These are phyloP conservation scores for Fusarium mangiferae DNA, from an alignment of 2,329 filamentous ascomycete species.

Conservation along the genomic window DNA sequence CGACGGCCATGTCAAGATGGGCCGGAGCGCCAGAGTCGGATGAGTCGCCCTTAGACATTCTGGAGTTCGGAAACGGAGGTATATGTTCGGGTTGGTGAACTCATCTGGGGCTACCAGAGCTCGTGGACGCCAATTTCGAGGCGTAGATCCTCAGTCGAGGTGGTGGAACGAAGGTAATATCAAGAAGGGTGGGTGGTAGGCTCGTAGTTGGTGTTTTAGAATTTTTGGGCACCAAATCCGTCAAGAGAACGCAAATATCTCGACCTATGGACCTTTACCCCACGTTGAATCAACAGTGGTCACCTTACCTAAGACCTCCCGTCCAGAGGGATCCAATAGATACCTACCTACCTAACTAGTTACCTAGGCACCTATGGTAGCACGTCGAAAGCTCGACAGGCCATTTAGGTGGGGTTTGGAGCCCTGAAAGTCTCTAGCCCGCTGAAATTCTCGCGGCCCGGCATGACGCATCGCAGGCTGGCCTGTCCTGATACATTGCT, in stretches of 20 bases:
- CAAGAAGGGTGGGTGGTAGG: constrained; percentile 13
- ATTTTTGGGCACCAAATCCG: constrained; percentile 37
- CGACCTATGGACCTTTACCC: constrained; percentile 33
- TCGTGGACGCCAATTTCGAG: constrained; percentile 28
- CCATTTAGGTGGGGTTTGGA: constrained; percentile 34
- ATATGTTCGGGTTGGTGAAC: constrained; percentile 38
- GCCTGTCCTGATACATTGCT: neutral
- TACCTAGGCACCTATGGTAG: neutral
- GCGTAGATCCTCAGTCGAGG: constrained; percentile 24
- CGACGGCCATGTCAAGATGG: constrained; percentile 61
- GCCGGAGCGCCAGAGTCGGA: constrained; percentile 57
- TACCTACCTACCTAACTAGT: neutral
- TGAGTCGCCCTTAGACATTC: constrained; percentile 51
- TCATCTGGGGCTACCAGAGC: constrained; percentile 50
- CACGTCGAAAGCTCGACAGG: constrained; percentile 9
- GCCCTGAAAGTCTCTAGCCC: constrained; percentile 27
- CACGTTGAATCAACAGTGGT: constrained; percentile 32
- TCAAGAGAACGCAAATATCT: constrained; percentile 35
- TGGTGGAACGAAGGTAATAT: neutral
- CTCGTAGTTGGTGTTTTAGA: constrained; percentile 25
- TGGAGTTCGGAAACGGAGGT: constrained; percentile 40
- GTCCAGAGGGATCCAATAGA: neutral
- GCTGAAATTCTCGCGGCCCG: neutral
- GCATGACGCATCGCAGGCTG: constrained; percentile 25
- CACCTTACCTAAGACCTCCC: constrained; percentile 20